phyloP scores from a whole-genome alignment of 768 basidiomycete genomes.

The Tulasnella sp. region DNA sequence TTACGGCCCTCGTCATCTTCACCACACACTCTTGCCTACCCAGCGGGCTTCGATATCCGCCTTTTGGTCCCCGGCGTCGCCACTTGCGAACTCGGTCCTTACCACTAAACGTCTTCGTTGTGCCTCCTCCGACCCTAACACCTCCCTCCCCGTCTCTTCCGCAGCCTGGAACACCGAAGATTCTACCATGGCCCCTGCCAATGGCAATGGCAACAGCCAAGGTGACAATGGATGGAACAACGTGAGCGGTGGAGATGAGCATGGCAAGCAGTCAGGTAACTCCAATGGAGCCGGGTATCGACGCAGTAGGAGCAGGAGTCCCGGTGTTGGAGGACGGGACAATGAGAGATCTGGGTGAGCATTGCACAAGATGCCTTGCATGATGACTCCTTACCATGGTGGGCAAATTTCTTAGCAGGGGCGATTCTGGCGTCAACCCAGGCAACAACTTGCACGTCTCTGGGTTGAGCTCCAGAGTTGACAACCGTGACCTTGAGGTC shows the following conservation, averaged over 20 bases:
- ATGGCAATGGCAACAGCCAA: not conserved
- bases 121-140: not conserved
- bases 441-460: slow-evolving; percentile 59
- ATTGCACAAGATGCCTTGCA: not conserved
- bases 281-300: slow-evolving; percentile 37
- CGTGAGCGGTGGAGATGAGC: not conserved
- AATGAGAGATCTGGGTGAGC: slow-evolving; percentile 43
- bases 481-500: slow-evolving; percentile 77
- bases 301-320: slow-evolving; percentile 68
- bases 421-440: slow-evolving; percentile 36
- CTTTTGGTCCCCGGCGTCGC: too few species aligned
- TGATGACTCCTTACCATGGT: slow-evolving; percentile 19
- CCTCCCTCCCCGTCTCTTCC: not conserved
- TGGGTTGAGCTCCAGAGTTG: slow-evolving; percentile 46
- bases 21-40: too few species aligned
- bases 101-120: too few species aligned
- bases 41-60: too few species aligned
- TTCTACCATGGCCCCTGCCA: not conserved
- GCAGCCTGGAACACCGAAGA: slow-evolving; percentile 13
- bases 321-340: slow-evolving; percentile 29
- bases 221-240: slow-evolving; percentile 2
- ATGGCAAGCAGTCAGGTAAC: slow-evolving; percentile 27
- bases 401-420: not conserved
- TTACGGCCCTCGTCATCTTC: slow-evolving; percentile 9
- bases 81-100: too few species aligned